Base-by-base conservation (phyloP, 108 stramenopile species). In the Discostella pseudostelligera region DNA sequence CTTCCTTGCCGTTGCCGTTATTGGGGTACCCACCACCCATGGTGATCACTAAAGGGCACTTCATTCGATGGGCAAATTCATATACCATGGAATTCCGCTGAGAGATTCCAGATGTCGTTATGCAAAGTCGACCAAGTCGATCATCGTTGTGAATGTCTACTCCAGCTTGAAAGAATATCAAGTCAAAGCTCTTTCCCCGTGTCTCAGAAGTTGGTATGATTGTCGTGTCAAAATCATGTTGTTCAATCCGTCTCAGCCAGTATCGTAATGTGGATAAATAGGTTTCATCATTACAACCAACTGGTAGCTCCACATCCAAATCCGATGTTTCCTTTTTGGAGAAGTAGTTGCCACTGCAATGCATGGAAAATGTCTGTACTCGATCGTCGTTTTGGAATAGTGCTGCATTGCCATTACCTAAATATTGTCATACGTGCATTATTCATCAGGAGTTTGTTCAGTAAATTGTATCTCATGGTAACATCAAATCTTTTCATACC, bases 11-110 rank as follows among this genome's bases (percentile, higher is more conserved):
- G n/a, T n/a, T n/a, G n/a, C n/a, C n/a, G n/a, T n/a, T n/a, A 43
- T 68, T 60, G 0, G 93, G 93, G 70, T 95, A 95, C 14, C 93
- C 93, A 36, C 93, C 93, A 22, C 93, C 93, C 93, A 95, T 95
- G 20, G 72, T 78, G 62, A 95, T 88, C 0, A 90, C 81, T 12
- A 90, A 50, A 10, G 88, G 87, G 6, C 82, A 40, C 19, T 83
- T 65, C 67, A 80, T 51, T 37, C 64, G 44, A 40, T 59, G 32
- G 11, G 50, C 75, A 60, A 67, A 65, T 0, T 67, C 70, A 64
- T 76, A 90, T 5, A 95, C 79, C 21, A 92, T 46, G 17, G 77
- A 47, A 74, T 95, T 95, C 0, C 93, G 80, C 56, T 68, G 54
- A 10, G 49, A 60, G 5, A 95, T 74, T 14, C 88, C 90, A 25